Percentiles rank a stretch among this genome's conserved stretches.
phyloP scores from a whole-genome alignment of 257 asterid genomes.

The Nicotiana tabacum region DNA sequence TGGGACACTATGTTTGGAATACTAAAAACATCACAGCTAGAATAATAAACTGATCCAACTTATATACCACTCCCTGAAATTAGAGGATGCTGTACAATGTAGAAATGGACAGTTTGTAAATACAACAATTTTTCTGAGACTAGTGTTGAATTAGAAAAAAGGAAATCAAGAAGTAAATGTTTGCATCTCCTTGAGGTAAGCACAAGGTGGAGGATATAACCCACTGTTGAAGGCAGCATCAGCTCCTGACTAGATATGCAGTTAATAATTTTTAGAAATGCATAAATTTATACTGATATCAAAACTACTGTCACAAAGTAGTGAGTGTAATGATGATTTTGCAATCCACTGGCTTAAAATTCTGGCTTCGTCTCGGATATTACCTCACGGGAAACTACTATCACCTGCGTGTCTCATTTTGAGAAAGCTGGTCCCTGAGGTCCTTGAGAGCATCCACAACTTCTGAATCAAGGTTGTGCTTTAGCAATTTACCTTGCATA shows the following conservation, averaged over 20 bases:
- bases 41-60: neutral
- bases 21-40: neutral
- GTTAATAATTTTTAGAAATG: neutral
- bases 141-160: neutral
- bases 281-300: neutral
- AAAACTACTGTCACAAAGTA: neutral
- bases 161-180: neutral
- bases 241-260: neutral
- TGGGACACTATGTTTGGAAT: neutral
- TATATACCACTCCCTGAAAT: neutral
- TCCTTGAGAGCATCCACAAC: constrained; percentile 89
- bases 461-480: constrained; percentile 86
- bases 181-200: neutral
- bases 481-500: constrained; percentile 87
- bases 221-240: neutral
- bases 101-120: neutral
- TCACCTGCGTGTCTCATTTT: constrained; percentile 27
- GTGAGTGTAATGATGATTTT: neutral
- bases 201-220: neutral
- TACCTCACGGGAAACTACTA: neutral
- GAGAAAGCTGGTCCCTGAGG: constrained; percentile 72
- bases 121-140: neutral
- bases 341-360: neutral
- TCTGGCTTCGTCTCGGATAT: neutral
- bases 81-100: neutral